Evolutionary conservation across 495 filamentous ascomycete species (phyloP), one percentile per base, ranked within the genome.

Genomic region (Elasticomyces elasticus): DNA sequence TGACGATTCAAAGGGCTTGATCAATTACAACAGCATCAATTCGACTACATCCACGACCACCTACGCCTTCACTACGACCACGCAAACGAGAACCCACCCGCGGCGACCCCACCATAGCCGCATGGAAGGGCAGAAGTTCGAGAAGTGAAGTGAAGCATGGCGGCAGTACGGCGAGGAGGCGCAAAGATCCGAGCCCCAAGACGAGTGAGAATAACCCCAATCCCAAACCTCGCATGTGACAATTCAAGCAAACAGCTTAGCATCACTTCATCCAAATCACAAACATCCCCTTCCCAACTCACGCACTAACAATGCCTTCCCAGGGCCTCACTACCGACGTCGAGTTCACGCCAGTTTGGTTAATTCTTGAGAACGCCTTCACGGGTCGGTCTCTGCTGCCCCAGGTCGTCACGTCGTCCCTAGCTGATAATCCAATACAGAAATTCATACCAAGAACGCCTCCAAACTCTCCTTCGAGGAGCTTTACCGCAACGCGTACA

Each of bases 401-500:
- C n/a, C n/a, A n/a, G n/a, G n/a, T n/a, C n/a, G n/a, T n/a, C n/a
- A n/a, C n/a, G n/a, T n/a, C n/a, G n/a, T n/a, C n/a, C n/a, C n/a
- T n/a, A n/a, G n/a, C n/a, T n/a, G n/a, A n/a, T n/a, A n/a, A n/a
- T n/a, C n/a, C n/a, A n/a, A n/a, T n/a, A n/a, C 67, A 48, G 85
- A 94, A 62, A 97, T 99, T 35, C 88, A 97, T 68, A 87, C 79
- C 17, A 91, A 94, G 66, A 90, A 96, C 67, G 89, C 88, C 50
- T 94, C 89, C 11, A 69, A 75, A 2, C 77, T 99, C 2, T 95
- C 91, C 1, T 99, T 95, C 70, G 94, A 99, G 69, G 84, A 91
- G 54, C 79, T 97, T 0, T 99, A 99, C 70, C 87, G 94, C 33
- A 87, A 86, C 45, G 87, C 87, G n/a, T 99, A 99, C 68, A 86